Conservation (phyloP, 2,329 filamentous ascomycete species). For the Xylariaceae sp. region DNA sequence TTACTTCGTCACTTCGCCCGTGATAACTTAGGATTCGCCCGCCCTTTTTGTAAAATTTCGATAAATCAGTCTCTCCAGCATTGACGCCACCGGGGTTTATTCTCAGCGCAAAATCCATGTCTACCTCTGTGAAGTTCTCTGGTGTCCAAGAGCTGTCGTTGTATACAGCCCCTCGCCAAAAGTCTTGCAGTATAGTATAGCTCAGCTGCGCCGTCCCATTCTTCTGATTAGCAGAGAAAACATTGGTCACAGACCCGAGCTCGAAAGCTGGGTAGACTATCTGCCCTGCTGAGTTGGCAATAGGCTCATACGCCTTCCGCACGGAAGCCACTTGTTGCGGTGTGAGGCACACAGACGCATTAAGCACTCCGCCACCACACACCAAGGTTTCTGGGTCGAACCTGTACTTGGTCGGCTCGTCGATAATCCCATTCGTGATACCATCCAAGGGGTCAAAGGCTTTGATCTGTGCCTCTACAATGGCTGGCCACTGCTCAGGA, state of each 20-base stretch:
- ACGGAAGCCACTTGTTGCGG: conserved; percentile 28
- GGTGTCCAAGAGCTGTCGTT: conserved; percentile 28
- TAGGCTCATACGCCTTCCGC: conserved; percentile 26
- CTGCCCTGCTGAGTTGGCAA: conserved; percentile 14
- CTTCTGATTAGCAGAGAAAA: conserved; percentile 28
- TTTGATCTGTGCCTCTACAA: conserved; percentile 45
- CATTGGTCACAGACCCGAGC: conserved; percentile 23
- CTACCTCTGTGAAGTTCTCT: conserved; percentile 17
- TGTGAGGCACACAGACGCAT: conserved; percentile 21
- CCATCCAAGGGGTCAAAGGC: conserved; percentile 51
- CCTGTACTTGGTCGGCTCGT: conserved; percentile 45
- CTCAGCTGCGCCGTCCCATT: conserved; percentile 25
- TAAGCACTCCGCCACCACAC: conserved; percentile 25
- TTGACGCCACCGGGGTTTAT: conserved; percentile 27
- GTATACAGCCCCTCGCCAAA: conserved; percentile 30
- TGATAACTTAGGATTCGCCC: conserved; percentile 30
- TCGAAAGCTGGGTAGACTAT: conserved; percentile 31
- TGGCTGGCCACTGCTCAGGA: conserved; percentile 46
- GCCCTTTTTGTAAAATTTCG: conserved; percentile 18
- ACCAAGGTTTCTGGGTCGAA: conserved; percentile 35
- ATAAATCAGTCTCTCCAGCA: conserved; percentile 21
- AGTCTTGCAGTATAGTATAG: conserved; percentile 31
- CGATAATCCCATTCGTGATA: conserved; percentile 48
- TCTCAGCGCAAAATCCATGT: conserved; percentile 26
- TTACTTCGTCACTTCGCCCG: conserved; percentile 29